These are phyloP conservation scores for Paxillus rubicundulus DNA, from an alignment of 768 basidiomycete genomes.

Conservation along the genomic window DNA sequence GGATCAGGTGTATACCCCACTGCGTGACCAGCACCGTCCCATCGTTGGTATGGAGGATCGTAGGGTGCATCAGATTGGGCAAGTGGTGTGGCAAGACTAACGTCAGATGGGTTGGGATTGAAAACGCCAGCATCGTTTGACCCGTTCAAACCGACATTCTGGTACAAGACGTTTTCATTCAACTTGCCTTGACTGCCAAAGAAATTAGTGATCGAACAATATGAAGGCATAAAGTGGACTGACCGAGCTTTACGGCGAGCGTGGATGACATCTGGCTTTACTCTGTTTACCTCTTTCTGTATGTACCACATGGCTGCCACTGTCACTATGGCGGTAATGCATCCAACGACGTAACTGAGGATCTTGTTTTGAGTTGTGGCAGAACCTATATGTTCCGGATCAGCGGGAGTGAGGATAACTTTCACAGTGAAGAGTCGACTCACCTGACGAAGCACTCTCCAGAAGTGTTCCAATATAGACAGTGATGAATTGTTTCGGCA, in stretches of 20 bases:
- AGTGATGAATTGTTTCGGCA: conserved; percentile 89
- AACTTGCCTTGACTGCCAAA: conserved; percentile 53
- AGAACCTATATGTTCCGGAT: conserved; percentile 17
- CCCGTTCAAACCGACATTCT: conserved; percentile 26
- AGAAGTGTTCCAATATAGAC: conserved; percentile 87
- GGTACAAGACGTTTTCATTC: conserved; percentile 31
- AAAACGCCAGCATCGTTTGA: conserved; percentile 33
- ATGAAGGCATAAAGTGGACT: conserved; percentile 7
- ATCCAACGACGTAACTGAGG: conserved; percentile 68
- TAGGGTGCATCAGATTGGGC: conserved; percentile 30
- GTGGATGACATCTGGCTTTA: conserved; percentile 66
- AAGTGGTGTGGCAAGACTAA: conserved; percentile 38
- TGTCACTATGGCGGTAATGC: conserved; percentile 68
- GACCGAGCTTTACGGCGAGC: conserved; percentile 70
- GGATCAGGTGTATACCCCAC: conserved; percentile 47
- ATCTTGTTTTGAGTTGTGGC: conserved; percentile 49
- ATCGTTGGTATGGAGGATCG: conserved; percentile 43
- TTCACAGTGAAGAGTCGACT: neutral
- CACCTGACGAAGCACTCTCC: conserved; percentile 42
- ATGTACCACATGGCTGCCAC: conserved; percentile 84
- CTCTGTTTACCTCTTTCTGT: conserved; percentile 62
- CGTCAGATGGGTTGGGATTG: conserved; percentile 38
- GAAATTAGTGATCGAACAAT: conserved; percentile 1
- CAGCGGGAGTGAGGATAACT: neutral
- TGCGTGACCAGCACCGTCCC: conserved; percentile 50